phyloP scores from a whole-genome alignment of 495 filamentous ascomycete genomes.

The Apodospora peruviana region DNA sequence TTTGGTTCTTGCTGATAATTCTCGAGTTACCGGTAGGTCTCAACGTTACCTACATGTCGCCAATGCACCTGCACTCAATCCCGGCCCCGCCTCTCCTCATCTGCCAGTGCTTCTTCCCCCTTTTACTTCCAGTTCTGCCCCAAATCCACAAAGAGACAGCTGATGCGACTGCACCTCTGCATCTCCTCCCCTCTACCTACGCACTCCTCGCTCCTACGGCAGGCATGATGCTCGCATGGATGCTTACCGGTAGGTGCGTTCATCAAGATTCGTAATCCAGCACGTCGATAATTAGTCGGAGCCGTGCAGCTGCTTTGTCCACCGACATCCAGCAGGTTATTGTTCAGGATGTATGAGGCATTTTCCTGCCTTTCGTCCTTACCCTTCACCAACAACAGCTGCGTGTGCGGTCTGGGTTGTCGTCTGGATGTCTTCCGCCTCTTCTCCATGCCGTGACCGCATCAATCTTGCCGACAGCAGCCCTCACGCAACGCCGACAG shows the following conservation, averaged over 20 bases:
- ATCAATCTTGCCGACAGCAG: background rate
- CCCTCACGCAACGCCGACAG: background rate
- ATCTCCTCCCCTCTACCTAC: background rate
- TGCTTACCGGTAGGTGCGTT: background rate
- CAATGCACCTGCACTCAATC: no score
- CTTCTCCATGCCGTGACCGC: background rate
- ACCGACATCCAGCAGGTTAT: background rate
- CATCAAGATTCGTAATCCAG: background rate
- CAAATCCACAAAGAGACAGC: no score
- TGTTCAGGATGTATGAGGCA: background rate
- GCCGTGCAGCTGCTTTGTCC: background rate
- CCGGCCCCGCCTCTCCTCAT: no score
- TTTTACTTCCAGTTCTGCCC: no score
- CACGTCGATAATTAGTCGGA: background rate
- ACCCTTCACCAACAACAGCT: background rate
- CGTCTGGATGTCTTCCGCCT: background rate
- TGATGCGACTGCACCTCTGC: background rate
- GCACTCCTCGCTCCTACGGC: background rate
- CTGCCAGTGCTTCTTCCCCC: no score
- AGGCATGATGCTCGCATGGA: background rate
- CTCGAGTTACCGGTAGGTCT: no score
- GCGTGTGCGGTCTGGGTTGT: background rate
- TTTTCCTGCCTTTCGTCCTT: background rate
- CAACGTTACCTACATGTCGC: no score
- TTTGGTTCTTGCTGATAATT: no score